Conservation (phyloP, 306 rosid species). For the Myrica gale region DNA sequence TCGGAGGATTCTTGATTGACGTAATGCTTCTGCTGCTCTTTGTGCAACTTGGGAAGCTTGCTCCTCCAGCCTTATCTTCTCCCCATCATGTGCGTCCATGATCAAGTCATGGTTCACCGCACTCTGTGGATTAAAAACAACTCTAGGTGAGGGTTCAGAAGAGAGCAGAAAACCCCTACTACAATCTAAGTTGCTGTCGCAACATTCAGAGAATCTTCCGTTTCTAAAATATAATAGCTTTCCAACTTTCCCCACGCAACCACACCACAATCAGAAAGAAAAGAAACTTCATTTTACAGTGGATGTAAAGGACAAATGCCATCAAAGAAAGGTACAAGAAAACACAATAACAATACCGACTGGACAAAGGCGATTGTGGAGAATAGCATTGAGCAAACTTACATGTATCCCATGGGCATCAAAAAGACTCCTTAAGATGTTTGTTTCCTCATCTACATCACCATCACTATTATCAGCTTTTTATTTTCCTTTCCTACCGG, state of each 20-base stretch:
- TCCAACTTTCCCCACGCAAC: background rate
- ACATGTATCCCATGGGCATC: conserved; percentile 90
- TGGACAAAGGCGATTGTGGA: conserved; percentile 8
- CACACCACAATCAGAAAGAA: conserved; percentile 3
- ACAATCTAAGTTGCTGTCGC: background rate
- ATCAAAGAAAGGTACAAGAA: conserved; percentile 15
- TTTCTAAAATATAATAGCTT: background rate
- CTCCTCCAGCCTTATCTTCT: conserved; percentile 81
- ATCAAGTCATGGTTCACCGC: conserved; percentile 90
- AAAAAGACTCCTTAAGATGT: conserved; percentile 73
- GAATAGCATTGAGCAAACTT: conserved; percentile 34
- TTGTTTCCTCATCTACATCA: conserved; percentile 65
- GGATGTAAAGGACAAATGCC: background rate
- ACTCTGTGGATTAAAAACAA: conserved; percentile 47
- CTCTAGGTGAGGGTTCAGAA: conserved; percentile 21
- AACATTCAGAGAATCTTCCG: background rate
- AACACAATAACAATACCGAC: conserved; percentile 17
- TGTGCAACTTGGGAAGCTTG: conserved; percentile 91
- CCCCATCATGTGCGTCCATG: conserved; percentile 84
- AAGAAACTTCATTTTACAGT: background rate
- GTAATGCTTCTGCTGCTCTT: conserved; percentile 93
- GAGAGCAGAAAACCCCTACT: conserved; percentile 3
- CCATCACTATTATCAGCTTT: conserved; percentile 47
- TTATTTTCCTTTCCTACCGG: conserved; percentile 54
- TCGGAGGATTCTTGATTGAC: conserved; percentile 77